Evolutionary conservation across 192 early-diverging fungal genomes (phyloP).

Genomic region (Mortierella alpina): DNA sequence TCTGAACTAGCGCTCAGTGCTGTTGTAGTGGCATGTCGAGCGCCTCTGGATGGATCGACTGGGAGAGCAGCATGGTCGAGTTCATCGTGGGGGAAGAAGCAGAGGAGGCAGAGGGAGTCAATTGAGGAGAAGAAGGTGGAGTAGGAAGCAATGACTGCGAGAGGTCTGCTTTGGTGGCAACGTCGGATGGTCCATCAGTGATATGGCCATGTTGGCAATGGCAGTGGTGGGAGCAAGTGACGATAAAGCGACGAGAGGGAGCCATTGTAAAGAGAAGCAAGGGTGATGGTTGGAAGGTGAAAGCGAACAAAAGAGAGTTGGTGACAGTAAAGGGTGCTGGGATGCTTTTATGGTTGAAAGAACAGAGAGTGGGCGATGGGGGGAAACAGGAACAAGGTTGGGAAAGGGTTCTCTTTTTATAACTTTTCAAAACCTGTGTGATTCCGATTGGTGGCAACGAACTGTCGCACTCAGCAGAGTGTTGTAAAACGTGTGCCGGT

Average conservation of each 20-base stretch:
- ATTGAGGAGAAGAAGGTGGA: conserved; percentile 8
- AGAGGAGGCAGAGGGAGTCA: conserved; percentile 10
- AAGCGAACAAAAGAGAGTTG: conserved; percentile 2
- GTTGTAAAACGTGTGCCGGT: too few species aligned
- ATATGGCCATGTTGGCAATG: conserved; percentile 18
- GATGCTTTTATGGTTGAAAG: background rate
- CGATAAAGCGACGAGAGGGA: conserved; percentile 39
- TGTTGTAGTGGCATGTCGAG: background rate
- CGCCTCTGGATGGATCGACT: background rate
- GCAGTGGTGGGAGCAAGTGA: conserved; percentile 50
- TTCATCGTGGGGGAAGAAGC: conserved; percentile 2
- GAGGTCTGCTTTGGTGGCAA: background rate
- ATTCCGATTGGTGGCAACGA: too few species aligned
- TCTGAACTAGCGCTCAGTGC: background rate
- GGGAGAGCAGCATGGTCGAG: background rate
- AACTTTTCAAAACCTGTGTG: background rate
- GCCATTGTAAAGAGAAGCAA: conserved; percentile 19
- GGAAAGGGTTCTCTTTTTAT: conserved; percentile 1
- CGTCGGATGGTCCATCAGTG: background rate
- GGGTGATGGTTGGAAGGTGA: background rate
- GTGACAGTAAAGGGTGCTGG: background rate
- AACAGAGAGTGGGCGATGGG: background rate
- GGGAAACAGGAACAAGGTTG: background rate
- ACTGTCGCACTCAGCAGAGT: too few species aligned
- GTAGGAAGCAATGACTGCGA: background rate